phyloP scores from a whole-genome alignment of 768 basidiomycete species.

The Solioccasus polychromus region DNA sequence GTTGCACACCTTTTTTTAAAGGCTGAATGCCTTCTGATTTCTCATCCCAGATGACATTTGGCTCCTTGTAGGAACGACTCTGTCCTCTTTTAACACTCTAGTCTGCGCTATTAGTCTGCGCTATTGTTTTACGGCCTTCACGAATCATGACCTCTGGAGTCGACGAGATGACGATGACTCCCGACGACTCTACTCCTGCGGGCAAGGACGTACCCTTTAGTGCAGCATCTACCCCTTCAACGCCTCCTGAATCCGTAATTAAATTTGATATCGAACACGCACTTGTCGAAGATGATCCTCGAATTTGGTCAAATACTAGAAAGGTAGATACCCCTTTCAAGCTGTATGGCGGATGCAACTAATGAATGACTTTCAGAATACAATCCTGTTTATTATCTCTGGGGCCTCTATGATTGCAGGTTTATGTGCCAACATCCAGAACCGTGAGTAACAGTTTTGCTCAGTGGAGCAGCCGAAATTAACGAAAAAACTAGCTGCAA shows the following conservation, averaged over 20 bases:
- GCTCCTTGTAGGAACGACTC: no score
- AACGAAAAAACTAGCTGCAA: no score
- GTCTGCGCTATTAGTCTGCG: no score
- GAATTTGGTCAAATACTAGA: constrained; percentile 46
- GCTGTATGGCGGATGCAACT: not conserved
- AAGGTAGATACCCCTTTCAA: not conserved
- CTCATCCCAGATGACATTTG: no score
- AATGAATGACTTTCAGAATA: constrained; percentile 9
- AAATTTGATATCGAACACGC: constrained; percentile 38
- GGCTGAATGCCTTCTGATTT: not conserved
- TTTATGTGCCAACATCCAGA: constrained; percentile 27
- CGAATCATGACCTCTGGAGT: constrained; percentile 1
- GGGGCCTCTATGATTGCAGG: constrained; percentile 31
- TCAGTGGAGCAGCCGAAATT: no score
- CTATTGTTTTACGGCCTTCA: not conserved
- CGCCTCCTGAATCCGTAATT: not conserved
- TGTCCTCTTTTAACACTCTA: no score
- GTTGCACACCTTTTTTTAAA: constrained; percentile 4
- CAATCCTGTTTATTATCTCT: constrained; percentile 22
- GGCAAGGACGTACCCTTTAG: not conserved
- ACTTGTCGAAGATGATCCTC: constrained; percentile 57
- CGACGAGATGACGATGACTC: not conserved
- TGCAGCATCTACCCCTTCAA: not conserved
- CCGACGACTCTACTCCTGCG: not conserved
- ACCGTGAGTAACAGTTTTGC: constrained; percentile 28